These are phyloP conservation scores for Talaromyces sp. DNA, from an alignment of 2,329 filamentous ascomycete species.

Conservation along the genomic window DNA sequence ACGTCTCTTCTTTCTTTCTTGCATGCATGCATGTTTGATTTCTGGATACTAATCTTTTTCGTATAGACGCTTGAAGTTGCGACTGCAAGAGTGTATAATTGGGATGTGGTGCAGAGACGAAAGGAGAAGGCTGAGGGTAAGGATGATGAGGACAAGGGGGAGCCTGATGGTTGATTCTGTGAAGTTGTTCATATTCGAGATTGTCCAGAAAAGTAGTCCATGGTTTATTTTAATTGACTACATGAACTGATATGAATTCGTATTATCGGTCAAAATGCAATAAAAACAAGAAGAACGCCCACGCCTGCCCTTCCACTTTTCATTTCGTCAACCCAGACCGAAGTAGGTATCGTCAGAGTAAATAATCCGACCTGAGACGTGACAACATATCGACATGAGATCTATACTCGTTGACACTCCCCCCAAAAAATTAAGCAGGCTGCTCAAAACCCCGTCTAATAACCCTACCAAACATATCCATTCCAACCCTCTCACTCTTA, in stretches of 20 bases:
- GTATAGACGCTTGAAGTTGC: conserved; percentile 94
- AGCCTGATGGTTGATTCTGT: conserved; percentile 16
- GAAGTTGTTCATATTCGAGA: no score
- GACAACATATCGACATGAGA: conserved; percentile 12
- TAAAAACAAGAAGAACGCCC: conserved; percentile 13
- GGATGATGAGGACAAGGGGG: conserved; percentile 42
- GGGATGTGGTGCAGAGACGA: conserved; percentile 92
- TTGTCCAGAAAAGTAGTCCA: background rate
- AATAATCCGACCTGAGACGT: background rate
- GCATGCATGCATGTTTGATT: conserved; percentile 1
- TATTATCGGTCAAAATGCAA: background rate
- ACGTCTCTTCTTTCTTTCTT: conserved; percentile 30
- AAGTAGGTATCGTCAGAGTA: background rate
- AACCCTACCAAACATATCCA: conserved; percentile 55
- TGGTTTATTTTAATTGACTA: background rate
- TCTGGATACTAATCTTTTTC: conserved; percentile 10
- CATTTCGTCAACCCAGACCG: background rate
- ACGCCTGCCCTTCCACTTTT: conserved; percentile 14
- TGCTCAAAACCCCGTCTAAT: conserved; percentile 84
- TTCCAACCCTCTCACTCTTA: conserved; percentile 83
- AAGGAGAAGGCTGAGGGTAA: conserved; percentile 68
- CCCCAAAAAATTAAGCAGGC: conserved; percentile 48
- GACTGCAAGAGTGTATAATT: conserved; percentile 96
- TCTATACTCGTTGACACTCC: conserved; percentile 13
- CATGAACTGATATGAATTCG: background rate